Evolutionary conservation across 2,329 filamentous ascomycete species (phyloP).

Genomic region (Scopulariopsis brevicaulis): DNA sequence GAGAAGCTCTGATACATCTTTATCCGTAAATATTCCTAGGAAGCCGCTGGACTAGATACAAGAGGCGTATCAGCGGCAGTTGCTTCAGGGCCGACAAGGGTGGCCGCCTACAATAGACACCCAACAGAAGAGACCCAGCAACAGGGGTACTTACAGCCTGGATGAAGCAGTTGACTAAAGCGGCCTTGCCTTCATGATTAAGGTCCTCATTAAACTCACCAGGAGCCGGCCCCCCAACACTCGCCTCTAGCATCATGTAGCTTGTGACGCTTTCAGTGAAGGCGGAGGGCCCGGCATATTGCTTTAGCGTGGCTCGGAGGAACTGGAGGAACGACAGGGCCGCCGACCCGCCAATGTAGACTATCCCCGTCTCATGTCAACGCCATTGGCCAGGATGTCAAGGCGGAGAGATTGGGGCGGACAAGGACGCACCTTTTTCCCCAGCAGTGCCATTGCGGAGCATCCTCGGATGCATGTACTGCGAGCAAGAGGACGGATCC

Average conservation of each 20-base stretch:
- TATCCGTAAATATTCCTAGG: not conserved
- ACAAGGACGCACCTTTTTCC: not conserved
- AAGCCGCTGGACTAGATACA: not conserved
- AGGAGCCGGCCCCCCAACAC: not conserved
- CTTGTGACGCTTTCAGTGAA: not conserved
- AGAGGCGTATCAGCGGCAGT: not conserved
- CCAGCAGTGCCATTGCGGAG: not conserved
- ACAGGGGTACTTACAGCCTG: not conserved
- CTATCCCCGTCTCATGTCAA: not conserved
- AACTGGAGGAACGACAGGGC: not conserved
- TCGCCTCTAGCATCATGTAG: not conserved
- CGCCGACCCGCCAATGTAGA: not conserved
- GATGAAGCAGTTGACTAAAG: not conserved
- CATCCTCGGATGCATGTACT: not conserved
- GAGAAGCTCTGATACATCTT: not conserved
- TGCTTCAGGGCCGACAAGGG: not conserved
- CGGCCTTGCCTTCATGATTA: not conserved
- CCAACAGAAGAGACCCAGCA: not conserved
- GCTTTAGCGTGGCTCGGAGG: not conserved
- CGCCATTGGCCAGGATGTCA: not conserved
- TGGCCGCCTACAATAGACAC: not conserved
- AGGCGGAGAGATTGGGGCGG: not conserved
- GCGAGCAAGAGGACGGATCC: not conserved
- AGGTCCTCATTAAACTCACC: not conserved
- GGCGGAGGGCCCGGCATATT: not conserved